Base-by-base conservation (phyloP, 305 asterid genomes). In the Stenogyne calaminthoides region DNA sequence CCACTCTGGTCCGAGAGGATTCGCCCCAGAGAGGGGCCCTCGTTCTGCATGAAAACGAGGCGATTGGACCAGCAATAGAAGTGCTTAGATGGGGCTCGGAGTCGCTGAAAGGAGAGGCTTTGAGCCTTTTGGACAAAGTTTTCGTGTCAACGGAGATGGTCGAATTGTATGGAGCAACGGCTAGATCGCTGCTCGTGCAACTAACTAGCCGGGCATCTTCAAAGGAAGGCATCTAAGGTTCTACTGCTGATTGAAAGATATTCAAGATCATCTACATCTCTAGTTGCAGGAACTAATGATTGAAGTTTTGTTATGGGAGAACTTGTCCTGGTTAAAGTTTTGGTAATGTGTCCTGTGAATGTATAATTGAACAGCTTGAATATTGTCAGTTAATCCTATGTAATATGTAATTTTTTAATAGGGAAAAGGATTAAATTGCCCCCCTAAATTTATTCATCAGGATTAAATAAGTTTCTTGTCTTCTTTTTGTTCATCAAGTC, bases 41-140 rank as follows among this genome's bases (percentile, higher is more conserved):
- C 14, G 90, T 86, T 14, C 78, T 88, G 59, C 90, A 86, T 9
- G 86, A 84, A 57, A 67, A 83, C 2, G 78, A 78, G 51, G 90
- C 87, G 0, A 80, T 86, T 1, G 79, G 73, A 40, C 85, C 82
- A 0, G 60, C 82, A 1, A 77, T 86, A 56, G 87, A 88, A 18
- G 90, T 88, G 63, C 39, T 88, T 65, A 77, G 62, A 47, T 88
- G 94, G 94, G 94, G 91, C 19, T 83, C 90, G 3, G 84, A 83
- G 72, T 86, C 91, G 7, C 67, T 88, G 19, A 86, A 84, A n/a
- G 87, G 66, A 6, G 91, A 88, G 73, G 90, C 94, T 4, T 64
- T 88, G 78, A 71, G 81, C 25, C 80, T 88, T 8, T 10, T 86
- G 73, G 94, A 86, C 22, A 88, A 84, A 39, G 80, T 88, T 16